Conservation (phyloP, 805 yeast species). For the Lipomyces oligophaga region DNA sequence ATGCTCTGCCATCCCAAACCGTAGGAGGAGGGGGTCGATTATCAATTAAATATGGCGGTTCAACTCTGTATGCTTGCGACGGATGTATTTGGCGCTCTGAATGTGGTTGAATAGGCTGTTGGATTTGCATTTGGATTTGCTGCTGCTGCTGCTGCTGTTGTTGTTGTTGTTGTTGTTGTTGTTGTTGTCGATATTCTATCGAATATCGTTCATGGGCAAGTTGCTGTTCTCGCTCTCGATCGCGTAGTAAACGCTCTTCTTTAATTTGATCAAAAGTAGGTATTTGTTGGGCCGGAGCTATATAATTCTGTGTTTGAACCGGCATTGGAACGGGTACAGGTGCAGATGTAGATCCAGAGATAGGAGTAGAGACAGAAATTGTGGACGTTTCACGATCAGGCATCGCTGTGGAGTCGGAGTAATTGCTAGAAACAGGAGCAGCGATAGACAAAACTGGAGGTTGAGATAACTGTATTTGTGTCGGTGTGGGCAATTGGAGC, state of each 20-base stretch:
- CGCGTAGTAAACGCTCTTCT: neutral
- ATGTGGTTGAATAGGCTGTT: neutral
- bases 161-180: neutral
- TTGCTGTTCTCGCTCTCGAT: neutral
- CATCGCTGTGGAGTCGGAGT: too few species aligned
- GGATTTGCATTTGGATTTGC: neutral
- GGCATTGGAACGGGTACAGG: neutral
- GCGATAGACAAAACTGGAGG: too few species aligned
- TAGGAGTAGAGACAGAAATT: too few species aligned
- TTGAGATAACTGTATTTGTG: too few species aligned
- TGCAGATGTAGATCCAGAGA: too few species aligned
- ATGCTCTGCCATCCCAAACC: neutral
- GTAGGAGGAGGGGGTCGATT: neutral
- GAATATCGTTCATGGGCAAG: neutral
- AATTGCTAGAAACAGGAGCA: too few species aligned
- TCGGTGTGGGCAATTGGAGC: too few species aligned
- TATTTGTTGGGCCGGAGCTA: neutral
- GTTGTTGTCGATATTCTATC: conserved; percentile 2
- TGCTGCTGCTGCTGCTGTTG: conserved; percentile 1
- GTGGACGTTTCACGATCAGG: too few species aligned
- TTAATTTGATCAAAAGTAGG: neutral
- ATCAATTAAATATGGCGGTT: neutral
- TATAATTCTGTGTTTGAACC: neutral
- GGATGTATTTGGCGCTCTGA: neutral
- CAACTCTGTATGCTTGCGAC: neutral